Evolutionary conservation across 148 eudicot genomes (phyloP).

Genomic region (Rheum nobile): DNA sequence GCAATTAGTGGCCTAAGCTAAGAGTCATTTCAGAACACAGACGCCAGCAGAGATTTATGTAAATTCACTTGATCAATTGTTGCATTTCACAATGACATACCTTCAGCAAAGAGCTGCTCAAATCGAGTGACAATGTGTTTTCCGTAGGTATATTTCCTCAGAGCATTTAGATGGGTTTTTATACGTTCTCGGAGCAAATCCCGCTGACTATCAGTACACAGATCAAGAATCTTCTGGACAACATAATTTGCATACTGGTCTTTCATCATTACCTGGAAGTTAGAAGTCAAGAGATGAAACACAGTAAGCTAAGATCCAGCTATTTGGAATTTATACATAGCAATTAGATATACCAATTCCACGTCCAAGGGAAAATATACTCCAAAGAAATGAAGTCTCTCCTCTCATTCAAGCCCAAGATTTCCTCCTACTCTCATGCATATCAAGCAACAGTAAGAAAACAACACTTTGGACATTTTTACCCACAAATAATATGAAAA

Average conservation of each 20-base stretch:
- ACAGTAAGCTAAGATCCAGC: background rate
- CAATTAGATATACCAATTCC: background rate
- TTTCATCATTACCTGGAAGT: constrained; percentile 55
- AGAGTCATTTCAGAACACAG: too few species aligned
- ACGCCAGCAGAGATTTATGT: background rate
- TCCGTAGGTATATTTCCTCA: constrained; percentile 69
- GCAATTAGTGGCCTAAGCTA: background rate
- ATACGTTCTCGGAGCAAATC: constrained; percentile 39
- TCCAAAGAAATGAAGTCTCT: background rate
- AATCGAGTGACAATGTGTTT: constrained; percentile 64
- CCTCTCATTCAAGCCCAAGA: background rate
- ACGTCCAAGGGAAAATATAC: background rate
- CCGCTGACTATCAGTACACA: constrained; percentile 38
- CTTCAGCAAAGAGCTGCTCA: constrained; percentile 51
- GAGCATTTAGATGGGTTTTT: constrained; percentile 44
- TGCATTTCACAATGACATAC: constrained; percentile 2
- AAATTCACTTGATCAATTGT: too few species aligned
- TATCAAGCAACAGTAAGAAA: background rate
- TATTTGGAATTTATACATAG: background rate
- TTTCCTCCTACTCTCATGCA: background rate
- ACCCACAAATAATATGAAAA: background rate
- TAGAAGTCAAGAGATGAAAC: background rate
- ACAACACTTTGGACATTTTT: background rate
- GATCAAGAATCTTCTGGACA: constrained; percentile 54
- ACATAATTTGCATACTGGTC: constrained; percentile 77